These are phyloP conservation scores for Macadamia integrifolia DNA, from an alignment of 164 flowering plant genomes.

Conservation along the genomic window DNA sequence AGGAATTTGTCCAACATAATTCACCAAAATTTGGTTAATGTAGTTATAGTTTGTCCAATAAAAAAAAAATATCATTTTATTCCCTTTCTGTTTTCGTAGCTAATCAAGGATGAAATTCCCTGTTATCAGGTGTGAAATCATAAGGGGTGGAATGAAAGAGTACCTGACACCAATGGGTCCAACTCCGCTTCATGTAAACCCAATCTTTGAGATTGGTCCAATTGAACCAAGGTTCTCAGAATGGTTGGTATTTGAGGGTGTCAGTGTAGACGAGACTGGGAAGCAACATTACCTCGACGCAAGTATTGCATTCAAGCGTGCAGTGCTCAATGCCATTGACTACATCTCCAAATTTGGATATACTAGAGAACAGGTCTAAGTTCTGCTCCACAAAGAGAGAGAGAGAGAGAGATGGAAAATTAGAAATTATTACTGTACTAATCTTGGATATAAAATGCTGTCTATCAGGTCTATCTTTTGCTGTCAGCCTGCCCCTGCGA, in stretches of 20 bases:
- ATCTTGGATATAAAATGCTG: not conserved
- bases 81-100: not conserved
- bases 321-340: slow-evolving; percentile 91
- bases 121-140: slow-evolving; percentile 67
- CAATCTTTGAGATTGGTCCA: slow-evolving; percentile 92
- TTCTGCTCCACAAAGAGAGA: not conserved
- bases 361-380: slow-evolving; percentile 84
- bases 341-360: slow-evolving; percentile 86
- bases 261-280: slow-evolving; percentile 94
- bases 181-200: slow-evolving; percentile 87
- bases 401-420: too few relatives aligned
- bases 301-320: slow-evolving; percentile 85
- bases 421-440: not conserved
- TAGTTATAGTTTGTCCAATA: too few relatives aligned
- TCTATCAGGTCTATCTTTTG: slow-evolving; percentile 63
- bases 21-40: not conserved
- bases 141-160: slow-evolving; percentile 83
- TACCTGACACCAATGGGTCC: slow-evolving; percentile 99
- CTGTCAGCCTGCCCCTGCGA: slow-evolving; percentile 93
- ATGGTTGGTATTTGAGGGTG: slow-evolving; percentile 95
- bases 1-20: too few relatives aligned
- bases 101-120: not conserved
- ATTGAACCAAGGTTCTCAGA: slow-evolving; percentile 95
- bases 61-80: too few relatives aligned
- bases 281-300: slow-evolving; percentile 90